Conservation (phyloP, 2,329 filamentous ascomycete genomes). For the Metarhizium anisopliae region DNA sequence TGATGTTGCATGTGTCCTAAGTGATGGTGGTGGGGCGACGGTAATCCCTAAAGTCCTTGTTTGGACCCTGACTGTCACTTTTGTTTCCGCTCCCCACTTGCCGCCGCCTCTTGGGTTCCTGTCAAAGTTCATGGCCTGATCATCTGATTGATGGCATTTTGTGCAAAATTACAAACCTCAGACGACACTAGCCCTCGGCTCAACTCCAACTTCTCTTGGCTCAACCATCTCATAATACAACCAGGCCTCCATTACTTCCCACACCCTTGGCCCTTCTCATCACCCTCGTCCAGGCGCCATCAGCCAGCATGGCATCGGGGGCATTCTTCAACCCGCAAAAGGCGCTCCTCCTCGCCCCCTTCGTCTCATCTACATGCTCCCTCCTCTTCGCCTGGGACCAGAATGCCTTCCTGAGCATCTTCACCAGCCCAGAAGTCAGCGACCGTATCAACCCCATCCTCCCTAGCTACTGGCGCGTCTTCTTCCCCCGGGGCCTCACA, state of each 20-base stretch:
- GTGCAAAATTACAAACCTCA: no score
- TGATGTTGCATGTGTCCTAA: no score
- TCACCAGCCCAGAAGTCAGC: conserved; percentile 21
- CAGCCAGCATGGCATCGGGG: conserved; percentile 25
- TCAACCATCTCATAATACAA: no score
- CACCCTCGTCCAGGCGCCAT: background rate
- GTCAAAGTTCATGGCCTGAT: no score
- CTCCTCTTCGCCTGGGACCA: conserved; percentile 37
- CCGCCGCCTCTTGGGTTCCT: no score
- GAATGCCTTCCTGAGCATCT: conserved; percentile 29
- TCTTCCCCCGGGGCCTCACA: conserved; percentile 28
- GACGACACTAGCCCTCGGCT: no score
- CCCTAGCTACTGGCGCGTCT: conserved; percentile 32
- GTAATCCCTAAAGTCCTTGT: no score
- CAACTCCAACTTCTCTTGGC: no score
- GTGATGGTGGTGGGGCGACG: no score
- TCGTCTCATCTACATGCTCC: conserved; percentile 37
- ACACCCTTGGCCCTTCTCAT: background rate
- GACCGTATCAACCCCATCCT: conserved; percentile 26
- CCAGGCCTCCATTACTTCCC: background rate
- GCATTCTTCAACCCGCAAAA: conserved; percentile 28
- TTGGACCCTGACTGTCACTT: no score
- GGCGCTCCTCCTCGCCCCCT: conserved; percentile 31
- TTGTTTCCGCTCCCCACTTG: background rate
- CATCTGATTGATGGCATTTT: no score